A percentile compares a stretch with the other conserved stretches of the same genome.
Conservation (phyloP, 495 filamentous ascomycete genomes). For the Podospora fimiseda region DNA sequence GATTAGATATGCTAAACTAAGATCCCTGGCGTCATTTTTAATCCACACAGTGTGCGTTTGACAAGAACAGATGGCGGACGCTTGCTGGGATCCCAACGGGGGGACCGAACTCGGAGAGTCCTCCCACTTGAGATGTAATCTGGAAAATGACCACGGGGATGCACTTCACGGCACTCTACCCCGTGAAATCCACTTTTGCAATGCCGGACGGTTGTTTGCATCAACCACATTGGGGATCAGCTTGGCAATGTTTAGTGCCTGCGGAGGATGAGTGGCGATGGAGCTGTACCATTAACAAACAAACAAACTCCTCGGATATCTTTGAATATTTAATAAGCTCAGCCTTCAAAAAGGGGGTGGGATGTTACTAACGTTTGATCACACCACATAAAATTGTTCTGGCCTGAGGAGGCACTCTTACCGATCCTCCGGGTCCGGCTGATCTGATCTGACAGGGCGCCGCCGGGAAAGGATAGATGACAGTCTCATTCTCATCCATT, state of each 20-base stretch:
- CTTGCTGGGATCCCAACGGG: not conserved
- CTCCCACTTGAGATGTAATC: not conserved
- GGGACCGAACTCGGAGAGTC: not conserved
- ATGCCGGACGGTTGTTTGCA: not conserved
- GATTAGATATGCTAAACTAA: slow-evolving; percentile 24
- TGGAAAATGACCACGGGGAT: not conserved
- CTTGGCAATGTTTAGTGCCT: slow-evolving; percentile 2
- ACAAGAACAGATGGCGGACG: not conserved
- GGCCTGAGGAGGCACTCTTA: slow-evolving; percentile 3
- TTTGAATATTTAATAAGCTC: too few species aligned
- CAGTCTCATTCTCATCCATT: not conserved
- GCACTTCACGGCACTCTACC: not conserved
- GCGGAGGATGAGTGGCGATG: not conserved
- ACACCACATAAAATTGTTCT: slow-evolving; percentile 16
- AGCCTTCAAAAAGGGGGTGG: not conserved
- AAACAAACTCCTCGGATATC: not conserved
- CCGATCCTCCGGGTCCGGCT: slow-evolving; percentile 2
- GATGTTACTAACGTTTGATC: slow-evolving; percentile 11
- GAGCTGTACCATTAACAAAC: slow-evolving; percentile 1
- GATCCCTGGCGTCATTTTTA: slow-evolving; percentile 5
- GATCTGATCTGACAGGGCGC: not conserved
- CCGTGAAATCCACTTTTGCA: not conserved
- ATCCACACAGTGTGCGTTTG: slow-evolving; percentile 1
- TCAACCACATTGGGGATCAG: not conserved
- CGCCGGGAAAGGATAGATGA: not conserved